These are phyloP conservation scores for Ormosia emarginata DNA, from an alignment of 306 rosid genomes.

Conservation along the genomic window DNA sequence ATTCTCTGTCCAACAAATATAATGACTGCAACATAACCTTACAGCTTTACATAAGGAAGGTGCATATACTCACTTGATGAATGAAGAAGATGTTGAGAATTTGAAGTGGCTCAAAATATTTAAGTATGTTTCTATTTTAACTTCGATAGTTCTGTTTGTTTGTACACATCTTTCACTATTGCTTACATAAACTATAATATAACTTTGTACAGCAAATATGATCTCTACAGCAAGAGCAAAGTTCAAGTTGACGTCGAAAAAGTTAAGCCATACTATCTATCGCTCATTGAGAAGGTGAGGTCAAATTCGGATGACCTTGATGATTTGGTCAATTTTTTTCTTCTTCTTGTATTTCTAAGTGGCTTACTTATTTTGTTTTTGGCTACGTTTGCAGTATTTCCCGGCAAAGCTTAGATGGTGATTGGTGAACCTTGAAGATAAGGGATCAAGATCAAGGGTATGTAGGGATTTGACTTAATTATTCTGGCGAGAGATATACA, in stretches of 20 bases:
- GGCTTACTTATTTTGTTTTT: neutral
- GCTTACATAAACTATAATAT: too few relatives aligned
- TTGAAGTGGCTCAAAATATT: slow-evolving; percentile 64
- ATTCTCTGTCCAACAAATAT: neutral
- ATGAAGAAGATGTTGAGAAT: slow-evolving; percentile 65
- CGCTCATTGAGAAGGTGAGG: too few relatives aligned
- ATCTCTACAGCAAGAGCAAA: too few relatives aligned
- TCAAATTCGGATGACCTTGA: too few relatives aligned
- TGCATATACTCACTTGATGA: slow-evolving; percentile 74
- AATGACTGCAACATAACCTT: neutral
- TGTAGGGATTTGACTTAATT: neutral
- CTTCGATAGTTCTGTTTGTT: too few relatives aligned
- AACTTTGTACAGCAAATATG: too few relatives aligned
- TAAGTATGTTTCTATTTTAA: neutral
- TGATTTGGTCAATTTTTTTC: too few relatives aligned
- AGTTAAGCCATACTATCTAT: too few relatives aligned
- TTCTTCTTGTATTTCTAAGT: too few relatives aligned
- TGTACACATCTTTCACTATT: too few relatives aligned
- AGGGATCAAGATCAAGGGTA: neutral
- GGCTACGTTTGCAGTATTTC: slow-evolving; percentile 40
- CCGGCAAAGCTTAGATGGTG: slow-evolving; percentile 56
- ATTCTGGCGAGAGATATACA: neutral
- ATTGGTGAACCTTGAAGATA: neutral
- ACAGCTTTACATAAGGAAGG: slow-evolving; percentile 70
- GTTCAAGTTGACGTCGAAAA: too few relatives aligned